Conservation (phyloP, 768 basidiomycete species). For the Suillus plorans region DNA sequence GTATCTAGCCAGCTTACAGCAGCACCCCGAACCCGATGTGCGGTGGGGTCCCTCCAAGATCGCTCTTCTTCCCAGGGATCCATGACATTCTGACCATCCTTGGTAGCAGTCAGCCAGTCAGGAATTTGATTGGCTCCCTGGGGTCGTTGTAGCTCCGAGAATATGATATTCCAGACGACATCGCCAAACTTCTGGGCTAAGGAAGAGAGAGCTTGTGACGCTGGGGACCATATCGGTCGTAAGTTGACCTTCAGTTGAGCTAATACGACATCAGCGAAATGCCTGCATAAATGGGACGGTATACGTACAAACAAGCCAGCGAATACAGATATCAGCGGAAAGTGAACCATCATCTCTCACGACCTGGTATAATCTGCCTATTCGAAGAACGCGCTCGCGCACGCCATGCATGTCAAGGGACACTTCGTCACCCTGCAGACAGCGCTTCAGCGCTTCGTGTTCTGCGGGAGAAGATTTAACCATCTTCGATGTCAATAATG, state of each 20-base stretch:
- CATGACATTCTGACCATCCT: conserved; percentile 21
- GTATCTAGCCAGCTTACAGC: conserved; percentile 48
- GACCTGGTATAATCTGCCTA: conserved; percentile 66
- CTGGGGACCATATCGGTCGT: conserved; percentile 85
- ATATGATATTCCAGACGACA: conserved; percentile 69
- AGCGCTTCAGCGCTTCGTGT: conserved; percentile 58
- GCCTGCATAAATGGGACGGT: neutral
- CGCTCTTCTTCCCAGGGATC: conserved; percentile 65
- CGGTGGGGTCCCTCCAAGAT: conserved; percentile 74
- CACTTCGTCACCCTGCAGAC: conserved; percentile 80
- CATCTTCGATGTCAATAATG: conserved; percentile 56
- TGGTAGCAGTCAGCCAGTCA: conserved; percentile 25
- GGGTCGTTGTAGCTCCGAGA: conserved; percentile 51
- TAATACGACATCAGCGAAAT: conserved; percentile 22
- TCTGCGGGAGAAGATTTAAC: conserved; percentile 43
- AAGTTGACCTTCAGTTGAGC: conserved; percentile 94
- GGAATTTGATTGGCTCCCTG: conserved; percentile 11
- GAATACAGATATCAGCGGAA: conserved; percentile 60
- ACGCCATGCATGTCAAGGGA: conserved; percentile 77
- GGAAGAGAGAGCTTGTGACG: conserved; percentile 61
- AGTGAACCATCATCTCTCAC: conserved; percentile 50
- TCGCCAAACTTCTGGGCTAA: conserved; percentile 61
- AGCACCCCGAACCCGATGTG: conserved; percentile 54
- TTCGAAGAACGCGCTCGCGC: conserved; percentile 79
- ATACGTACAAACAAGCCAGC: conserved; percentile 72